A percentile compares a stretch with the other conserved stretches of the same genome.
Conservation (phyloP, 768 basidiomycete genomes). For the Saitozyma podzolica region DNA sequence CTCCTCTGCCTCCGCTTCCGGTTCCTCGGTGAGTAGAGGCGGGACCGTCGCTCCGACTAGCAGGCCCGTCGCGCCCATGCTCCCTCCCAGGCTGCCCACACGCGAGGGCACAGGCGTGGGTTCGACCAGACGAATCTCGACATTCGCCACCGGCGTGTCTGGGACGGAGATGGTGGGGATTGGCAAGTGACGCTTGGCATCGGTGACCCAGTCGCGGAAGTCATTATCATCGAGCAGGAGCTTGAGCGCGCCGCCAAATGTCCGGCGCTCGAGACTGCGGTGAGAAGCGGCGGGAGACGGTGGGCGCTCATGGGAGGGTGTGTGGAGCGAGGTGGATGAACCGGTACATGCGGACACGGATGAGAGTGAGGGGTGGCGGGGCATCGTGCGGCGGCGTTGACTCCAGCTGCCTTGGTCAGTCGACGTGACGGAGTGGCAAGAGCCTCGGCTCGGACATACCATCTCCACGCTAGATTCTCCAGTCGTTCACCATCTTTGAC, state of each 20-base stretch:
- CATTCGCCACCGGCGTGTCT: slow-evolving; percentile 37
- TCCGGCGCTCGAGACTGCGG: slow-evolving; percentile 18
- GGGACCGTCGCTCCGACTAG: slow-evolving; percentile 15
- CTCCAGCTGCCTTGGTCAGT: neutral
- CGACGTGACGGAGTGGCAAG: neutral
- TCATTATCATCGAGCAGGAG: slow-evolving; percentile 42
- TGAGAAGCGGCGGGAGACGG: slow-evolving; percentile 9
- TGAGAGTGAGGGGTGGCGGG: neutral
- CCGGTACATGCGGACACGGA: neutral
- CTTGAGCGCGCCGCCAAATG: slow-evolving; percentile 38
- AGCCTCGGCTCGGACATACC: slow-evolving; percentile 6
- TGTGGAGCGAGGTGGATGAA: slow-evolving; percentile 9
- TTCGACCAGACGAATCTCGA: slow-evolving; percentile 48
- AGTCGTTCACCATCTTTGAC: slow-evolving; percentile 46
- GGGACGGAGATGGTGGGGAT: slow-evolving; percentile 36
- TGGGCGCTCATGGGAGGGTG: slow-evolving; percentile 11
- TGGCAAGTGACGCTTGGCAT: slow-evolving; percentile 32
- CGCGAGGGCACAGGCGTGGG: slow-evolving; percentile 51
- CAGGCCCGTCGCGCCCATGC: slow-evolving; percentile 27
- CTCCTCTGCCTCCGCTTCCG: slow-evolving; percentile 25
- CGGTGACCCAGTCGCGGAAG: slow-evolving; percentile 46
- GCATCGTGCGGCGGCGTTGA: slow-evolving; percentile 1
- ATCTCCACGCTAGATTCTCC: slow-evolving; percentile 48
- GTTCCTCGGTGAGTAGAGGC: slow-evolving; percentile 25
- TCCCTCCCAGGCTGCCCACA: slow-evolving; percentile 47